Base-by-base conservation (phyloP, 495 filamentous ascomycete genomes). In the Neurospora hispaniola region DNA sequence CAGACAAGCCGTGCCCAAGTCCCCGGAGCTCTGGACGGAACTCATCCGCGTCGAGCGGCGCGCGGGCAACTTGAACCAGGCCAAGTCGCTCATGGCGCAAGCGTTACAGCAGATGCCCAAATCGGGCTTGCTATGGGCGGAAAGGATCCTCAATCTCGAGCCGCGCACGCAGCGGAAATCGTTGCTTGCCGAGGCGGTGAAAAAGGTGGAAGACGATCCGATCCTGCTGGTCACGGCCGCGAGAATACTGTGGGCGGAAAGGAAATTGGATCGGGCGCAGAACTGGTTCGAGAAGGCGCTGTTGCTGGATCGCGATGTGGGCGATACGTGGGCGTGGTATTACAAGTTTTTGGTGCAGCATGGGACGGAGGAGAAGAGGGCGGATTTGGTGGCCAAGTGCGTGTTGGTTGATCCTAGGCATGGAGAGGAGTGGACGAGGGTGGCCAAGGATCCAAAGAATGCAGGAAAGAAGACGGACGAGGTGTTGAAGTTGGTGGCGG, bases 241-340 rank as follows among this genome's bases (percentile, higher is more conserved):
- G 62, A 81, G 86, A 14, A 85, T 89, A 73, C 84, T 89, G 77
- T 89, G 87, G 87, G 81, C 82, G 39, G 87, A 89, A 76, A 85
- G 96, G 6, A 90, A 90, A 78, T 84, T 98, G 31, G 94, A 97
- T 73, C 94, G 97, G 79, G 94, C 96, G 12, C 89, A 91, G 82
- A 94, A 89, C 71, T 99, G 96, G 96, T 98, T 99, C 78, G 92
- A 97, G 84, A 96, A 97, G 83, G 96, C 96, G 5, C 90, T 97
- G 71, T 82, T 97, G 71, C 85, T 94, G 14, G 93, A 98, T 77
- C 87, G 89, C 38, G 94, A 98, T 79, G 80, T 90, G 41, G 96
- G 96, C 42, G 96, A 99, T 83, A 93, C 90, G 7, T 99, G 96
- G 96, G 96, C 93, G 46, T 99, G 95, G 95, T 99, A 97, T 77